Conservation (phyloP, 2,329 filamentous ascomycete species). For the Ceratocystis destructans region DNA sequence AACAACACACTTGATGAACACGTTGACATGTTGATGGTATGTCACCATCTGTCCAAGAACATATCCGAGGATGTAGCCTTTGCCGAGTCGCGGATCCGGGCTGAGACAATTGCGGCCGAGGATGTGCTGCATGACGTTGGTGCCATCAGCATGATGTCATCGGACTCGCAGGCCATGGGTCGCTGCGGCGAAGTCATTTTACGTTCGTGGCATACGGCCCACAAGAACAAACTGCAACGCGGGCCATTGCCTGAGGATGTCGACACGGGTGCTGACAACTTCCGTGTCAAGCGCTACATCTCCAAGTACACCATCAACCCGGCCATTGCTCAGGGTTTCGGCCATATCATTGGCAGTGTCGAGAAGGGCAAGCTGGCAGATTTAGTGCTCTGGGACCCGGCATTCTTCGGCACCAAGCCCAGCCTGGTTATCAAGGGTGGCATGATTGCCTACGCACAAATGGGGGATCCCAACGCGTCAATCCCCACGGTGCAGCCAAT, state of each 20-base stretch:
- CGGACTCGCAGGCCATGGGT: conserved; percentile 92
- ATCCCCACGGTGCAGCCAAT: conserved; percentile 83
- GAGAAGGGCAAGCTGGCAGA: conserved; percentile 86
- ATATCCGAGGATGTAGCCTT: conserved; percentile 95
- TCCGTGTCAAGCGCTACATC: conserved; percentile 80
- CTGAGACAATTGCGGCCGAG: conserved; percentile 92
- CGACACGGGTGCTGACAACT: conserved; percentile 71
- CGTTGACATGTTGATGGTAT: conserved; percentile 97
- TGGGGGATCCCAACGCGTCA: conserved; percentile 73
- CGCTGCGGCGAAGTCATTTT: conserved; percentile 87
- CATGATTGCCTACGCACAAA: conserved; percentile 67
- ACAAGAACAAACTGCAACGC: conserved; percentile 87
- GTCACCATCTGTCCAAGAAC: conserved; percentile 82
- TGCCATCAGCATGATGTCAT: conserved; percentile 95
- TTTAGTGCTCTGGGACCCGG: conserved; percentile 72
- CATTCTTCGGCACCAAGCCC: conserved; percentile 80
- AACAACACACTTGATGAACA: conserved; percentile 90
- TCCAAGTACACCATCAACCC: conserved; percentile 97
- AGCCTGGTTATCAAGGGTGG: conserved; percentile 72
- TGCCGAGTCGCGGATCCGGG: conserved; percentile 83
- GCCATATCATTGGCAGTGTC: conserved; percentile 70
- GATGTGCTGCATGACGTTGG: conserved; percentile 90
- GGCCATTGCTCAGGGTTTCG: conserved; percentile 79
- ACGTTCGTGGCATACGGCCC: conserved; percentile 90
- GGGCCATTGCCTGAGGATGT: conserved; percentile 65